phyloP scores from a whole-genome alignment of 305 asterid species.

The Fraxinus angustifolia region DNA sequence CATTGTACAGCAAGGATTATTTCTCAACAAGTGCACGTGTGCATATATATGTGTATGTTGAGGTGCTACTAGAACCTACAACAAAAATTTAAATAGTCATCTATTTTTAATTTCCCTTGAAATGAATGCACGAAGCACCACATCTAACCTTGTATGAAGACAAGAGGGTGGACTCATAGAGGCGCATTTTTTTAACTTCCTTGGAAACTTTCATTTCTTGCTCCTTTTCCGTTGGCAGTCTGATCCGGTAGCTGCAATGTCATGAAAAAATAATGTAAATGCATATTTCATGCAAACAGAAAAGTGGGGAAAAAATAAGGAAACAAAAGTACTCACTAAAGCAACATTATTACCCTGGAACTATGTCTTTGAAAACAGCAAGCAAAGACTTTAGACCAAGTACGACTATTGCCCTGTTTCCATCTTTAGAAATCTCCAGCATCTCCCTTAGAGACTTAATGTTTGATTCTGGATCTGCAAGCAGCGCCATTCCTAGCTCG shows the following conservation, averaged over 20 bases:
- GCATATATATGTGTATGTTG: not conserved
- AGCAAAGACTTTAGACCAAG: slow-evolving; percentile 79
- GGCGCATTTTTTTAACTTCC: slow-evolving; percentile 65
- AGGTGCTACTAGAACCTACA: slow-evolving; percentile 8
- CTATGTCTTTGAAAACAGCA: slow-evolving; percentile 91
- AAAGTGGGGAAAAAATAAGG: slow-evolving; percentile 2
- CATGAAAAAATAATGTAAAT: slow-evolving; percentile 17
- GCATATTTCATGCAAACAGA: slow-evolving; percentile 14
- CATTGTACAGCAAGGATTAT: not conserved
- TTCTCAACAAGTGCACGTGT: not conserved
- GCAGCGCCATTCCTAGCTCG: slow-evolving; percentile 80
- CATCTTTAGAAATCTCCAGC: slow-evolving; percentile 73
- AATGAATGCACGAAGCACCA: not conserved
- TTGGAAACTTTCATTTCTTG: slow-evolving; percentile 90
- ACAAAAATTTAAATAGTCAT: not conserved
- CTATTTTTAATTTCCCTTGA: not conserved
- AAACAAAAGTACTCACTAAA: slow-evolving; percentile 13
- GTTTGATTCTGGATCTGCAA: slow-evolving; percentile 84
- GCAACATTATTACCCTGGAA: slow-evolving; percentile 71
- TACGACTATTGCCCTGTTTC: slow-evolving; percentile 47
- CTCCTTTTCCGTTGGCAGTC: slow-evolving; percentile 93
- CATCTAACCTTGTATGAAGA: slow-evolving; percentile 72
- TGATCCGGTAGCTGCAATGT: slow-evolving; percentile 69
- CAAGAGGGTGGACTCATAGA: slow-evolving; percentile 73
- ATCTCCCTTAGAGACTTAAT: slow-evolving; percentile 75